These are phyloP conservation scores for Coemansia pectinata DNA, from an alignment of 192 early-diverging fungal genomes.

Conservation along the genomic window DNA sequence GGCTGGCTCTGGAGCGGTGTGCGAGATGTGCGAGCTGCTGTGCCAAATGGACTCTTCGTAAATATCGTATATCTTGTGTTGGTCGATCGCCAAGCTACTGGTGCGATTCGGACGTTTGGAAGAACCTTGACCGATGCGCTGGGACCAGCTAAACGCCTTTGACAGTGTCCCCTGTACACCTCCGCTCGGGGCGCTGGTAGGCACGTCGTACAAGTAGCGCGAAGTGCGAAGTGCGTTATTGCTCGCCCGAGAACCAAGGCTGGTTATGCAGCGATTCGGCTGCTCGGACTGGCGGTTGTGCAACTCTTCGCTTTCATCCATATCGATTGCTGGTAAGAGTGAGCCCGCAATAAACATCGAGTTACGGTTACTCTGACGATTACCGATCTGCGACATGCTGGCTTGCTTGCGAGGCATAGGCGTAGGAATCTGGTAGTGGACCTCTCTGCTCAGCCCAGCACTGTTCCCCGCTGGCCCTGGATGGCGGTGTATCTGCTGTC, in stretches of 20 bases:
- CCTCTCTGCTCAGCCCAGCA: not conserved
- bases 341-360: constrained; percentile 44
- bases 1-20: constrained; percentile 8
- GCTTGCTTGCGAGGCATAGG: constrained; percentile 28
- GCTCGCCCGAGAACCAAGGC: constrained; percentile 13
- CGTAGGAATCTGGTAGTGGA: not conserved
- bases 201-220: constrained; percentile 51
- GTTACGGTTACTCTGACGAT: constrained; percentile 28
- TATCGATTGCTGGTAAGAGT: constrained; percentile 16
- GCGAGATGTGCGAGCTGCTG: constrained; percentile 6
- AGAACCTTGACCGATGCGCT: constrained; percentile 24
- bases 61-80: constrained; percentile 55
- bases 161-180: constrained; percentile 30
- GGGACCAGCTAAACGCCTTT: constrained; percentile 39
- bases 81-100: constrained; percentile 29
- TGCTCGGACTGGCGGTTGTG: not conserved
- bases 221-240: constrained; percentile 20
- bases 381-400: constrained; percentile 44
- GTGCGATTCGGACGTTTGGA: constrained; percentile 12
- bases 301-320: not conserved
- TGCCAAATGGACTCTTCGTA: constrained; percentile 55
- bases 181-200: constrained; percentile 9
- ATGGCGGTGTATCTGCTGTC: not conserved
- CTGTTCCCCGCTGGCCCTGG: not conserved
- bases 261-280: constrained; percentile 2